Base-by-base conservation (phyloP, 805 yeast species). In the Clavispora santaluciae region DNA sequence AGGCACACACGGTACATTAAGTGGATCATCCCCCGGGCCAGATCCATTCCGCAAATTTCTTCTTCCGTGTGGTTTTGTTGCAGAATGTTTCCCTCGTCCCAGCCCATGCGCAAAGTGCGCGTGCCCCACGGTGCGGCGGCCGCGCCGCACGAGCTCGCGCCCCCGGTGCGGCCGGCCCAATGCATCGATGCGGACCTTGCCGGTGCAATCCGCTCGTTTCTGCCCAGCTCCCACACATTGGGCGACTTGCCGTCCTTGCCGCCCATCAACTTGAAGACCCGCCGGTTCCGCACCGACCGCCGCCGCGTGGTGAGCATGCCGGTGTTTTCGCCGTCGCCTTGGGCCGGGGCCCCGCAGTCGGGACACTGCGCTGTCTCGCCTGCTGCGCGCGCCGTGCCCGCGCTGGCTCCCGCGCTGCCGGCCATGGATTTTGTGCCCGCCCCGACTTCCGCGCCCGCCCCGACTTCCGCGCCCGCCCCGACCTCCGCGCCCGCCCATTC, bases 181-280 rank as follows among this genome's bases (percentile, higher is more conserved):
- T 21, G 21, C 11, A 24, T 36, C 16, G 50, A 45, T 29, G 36
- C 55, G 15, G 70, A 66, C 44, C 40, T 63, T 16, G 40, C 55
- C 9, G 49, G 52, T 26, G 70, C 66, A 9, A 54, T 61, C 7
- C 47, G 45, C 16, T 43, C 62, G 1, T 63, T 53, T 45, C 44
- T 50, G 36, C 68, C 69, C 2, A 59, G 60, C 10, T 46, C 45
- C 9, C 49, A 46, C 38, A 43, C 53, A 2, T 31, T 48, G 4
- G 51, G 45, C 10, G 70, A 66, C 30, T 52, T 68, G 10, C 72
- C 71, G 7, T 43, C 40, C 10, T 43, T 59, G 9, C 65, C 64
- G 15, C 48, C 57, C 1, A 53, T 54, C 40, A 46, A 50, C 36
- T 41, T 45, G 10, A 47, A 43, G 25, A 53, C 50, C 13, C 63